These are phyloP conservation scores for Cyphellophora attinorum DNA, from an alignment of 2,329 filamentous ascomycete genomes.

Conservation along the genomic window DNA sequence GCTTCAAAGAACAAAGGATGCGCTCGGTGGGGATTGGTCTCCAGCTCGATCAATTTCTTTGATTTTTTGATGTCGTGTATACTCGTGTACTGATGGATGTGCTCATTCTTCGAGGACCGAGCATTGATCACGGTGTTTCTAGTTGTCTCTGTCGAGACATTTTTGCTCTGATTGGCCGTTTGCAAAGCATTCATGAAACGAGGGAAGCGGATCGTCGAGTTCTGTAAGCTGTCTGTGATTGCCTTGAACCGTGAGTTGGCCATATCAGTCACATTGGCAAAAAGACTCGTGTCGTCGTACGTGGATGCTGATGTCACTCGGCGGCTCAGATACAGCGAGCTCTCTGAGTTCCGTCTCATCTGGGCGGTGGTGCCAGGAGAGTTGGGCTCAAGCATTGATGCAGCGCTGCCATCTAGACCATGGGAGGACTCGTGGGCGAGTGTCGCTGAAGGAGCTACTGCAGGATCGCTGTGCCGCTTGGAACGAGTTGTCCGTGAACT, in stretches of 20 bases:
- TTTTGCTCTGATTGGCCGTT: background rate
- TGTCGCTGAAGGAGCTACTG: background rate
- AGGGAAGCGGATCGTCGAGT: conserved; percentile 63
- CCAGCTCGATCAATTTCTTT: conserved; percentile 7
- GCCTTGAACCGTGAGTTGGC: conserved; percentile 85
- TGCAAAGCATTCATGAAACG: conserved; percentile 32
- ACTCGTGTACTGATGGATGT: background rate
- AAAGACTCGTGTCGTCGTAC: conserved; percentile 72
- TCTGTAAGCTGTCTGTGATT: conserved; percentile 76
- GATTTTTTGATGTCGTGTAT: conserved; percentile 4
- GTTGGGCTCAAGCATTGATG: conserved; percentile 14
- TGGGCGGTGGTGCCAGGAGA: conserved; percentile 29
- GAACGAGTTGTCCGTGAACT: background rate
- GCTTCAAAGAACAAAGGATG: conserved; percentile 46
- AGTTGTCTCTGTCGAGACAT: background rate
- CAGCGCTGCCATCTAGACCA: conserved; percentile 18
- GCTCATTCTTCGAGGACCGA: background rate
- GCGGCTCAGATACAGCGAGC: conserved; percentile 64
- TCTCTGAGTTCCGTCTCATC: conserved; percentile 57
- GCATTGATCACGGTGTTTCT: conserved; percentile 3
- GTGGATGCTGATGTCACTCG: conserved; percentile 71
- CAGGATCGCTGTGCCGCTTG: background rate
- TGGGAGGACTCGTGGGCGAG: conserved; percentile 8
- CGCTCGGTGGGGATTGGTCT: conserved; percentile 21
- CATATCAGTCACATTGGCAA: conserved; percentile 70